Evolutionary conservation across 345 rosid genomes (phyloP).

Genomic region (Eucalyptus tenuipes): DNA sequence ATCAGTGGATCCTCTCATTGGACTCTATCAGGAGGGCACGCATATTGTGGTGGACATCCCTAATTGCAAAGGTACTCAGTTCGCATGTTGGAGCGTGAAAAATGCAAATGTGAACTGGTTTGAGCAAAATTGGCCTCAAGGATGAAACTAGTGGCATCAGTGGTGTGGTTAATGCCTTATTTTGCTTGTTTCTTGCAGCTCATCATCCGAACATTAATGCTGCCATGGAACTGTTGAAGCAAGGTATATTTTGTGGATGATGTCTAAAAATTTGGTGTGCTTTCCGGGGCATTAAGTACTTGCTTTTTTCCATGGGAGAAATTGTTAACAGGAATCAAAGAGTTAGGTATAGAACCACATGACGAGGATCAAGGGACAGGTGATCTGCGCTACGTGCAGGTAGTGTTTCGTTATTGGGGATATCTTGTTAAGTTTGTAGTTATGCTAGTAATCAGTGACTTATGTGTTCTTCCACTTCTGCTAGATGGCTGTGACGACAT

Average conservation of each 20-base stretch:
- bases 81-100: neutral
- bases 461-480: neutral
- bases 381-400: constrained; percentile 89
- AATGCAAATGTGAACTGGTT: neutral
- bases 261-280: neutral
- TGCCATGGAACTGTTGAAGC: constrained; percentile 65
- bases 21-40: constrained; percentile 83
- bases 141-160: neutral
- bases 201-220: constrained; percentile 90
- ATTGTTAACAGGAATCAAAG: constrained; percentile 39
- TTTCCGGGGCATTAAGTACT: neutral
- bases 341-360: constrained; percentile 58
- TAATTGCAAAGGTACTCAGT: constrained; percentile 53
- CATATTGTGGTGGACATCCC: constrained; percentile 83
- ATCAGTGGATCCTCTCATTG: constrained; percentile 50
- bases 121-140: neutral
- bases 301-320: neutral
- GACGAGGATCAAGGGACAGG: constrained; percentile 82
- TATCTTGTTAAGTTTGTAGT: neutral
- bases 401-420: neutral
- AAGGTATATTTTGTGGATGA: constrained; percentile 21
- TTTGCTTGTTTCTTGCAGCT: constrained; percentile 31
- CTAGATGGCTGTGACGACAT: constrained; percentile 91
- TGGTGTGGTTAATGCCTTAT: neutral
- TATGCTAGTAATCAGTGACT: neutral